These are phyloP conservation scores for Medicago truncatula DNA, from an alignment of 306 rosid species.

Conservation along the genomic window DNA sequence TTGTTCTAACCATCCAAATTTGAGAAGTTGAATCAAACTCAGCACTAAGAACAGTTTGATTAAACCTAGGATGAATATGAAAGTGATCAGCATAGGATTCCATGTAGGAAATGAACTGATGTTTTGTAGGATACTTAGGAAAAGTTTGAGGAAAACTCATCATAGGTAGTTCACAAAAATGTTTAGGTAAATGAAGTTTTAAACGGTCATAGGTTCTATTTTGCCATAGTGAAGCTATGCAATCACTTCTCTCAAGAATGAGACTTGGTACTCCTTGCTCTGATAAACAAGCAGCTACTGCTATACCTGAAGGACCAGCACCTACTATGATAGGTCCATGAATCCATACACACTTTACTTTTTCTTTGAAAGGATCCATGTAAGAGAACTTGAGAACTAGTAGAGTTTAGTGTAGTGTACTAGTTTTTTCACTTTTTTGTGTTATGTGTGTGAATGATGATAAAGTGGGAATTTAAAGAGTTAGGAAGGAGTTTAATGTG, in stretches of 20 bases:
- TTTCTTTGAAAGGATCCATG: constrained; percentile 67
- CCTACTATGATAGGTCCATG: constrained; percentile 87
- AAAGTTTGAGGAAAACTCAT: constrained; percentile 64
- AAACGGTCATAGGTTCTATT: constrained; percentile 80
- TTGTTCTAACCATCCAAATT: constrained; percentile 69
- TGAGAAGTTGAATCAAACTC: constrained; percentile 48
- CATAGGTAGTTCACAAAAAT: constrained; percentile 78
- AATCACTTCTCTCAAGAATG: constrained; percentile 69
- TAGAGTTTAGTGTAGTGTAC: neutral
- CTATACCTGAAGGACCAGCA: constrained; percentile 96
- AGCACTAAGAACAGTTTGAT: constrained; percentile 62
- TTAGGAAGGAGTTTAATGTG: neutral
- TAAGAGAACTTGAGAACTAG: constrained; percentile 28
- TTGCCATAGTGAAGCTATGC: constrained; percentile 89
- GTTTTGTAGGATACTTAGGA: constrained; percentile 82
- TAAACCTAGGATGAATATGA: constrained; percentile 66
- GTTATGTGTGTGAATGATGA: neutral
- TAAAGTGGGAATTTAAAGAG: constrained; percentile 39
- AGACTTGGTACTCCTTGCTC: constrained; percentile 54
- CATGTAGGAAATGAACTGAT: constrained; percentile 82
- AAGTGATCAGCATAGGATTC: constrained; percentile 76
- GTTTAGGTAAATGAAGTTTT: constrained; percentile 87
- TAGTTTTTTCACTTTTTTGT: neutral
- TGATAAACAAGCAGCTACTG: constrained; percentile 82
- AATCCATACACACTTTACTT: constrained; percentile 45